Percentiles rank a stretch among this genome's conserved stretches.
These are phyloP conservation scores for Calonectria crousiana DNA, from an alignment of 2,329 filamentous ascomycete species.

Conservation along the genomic window DNA sequence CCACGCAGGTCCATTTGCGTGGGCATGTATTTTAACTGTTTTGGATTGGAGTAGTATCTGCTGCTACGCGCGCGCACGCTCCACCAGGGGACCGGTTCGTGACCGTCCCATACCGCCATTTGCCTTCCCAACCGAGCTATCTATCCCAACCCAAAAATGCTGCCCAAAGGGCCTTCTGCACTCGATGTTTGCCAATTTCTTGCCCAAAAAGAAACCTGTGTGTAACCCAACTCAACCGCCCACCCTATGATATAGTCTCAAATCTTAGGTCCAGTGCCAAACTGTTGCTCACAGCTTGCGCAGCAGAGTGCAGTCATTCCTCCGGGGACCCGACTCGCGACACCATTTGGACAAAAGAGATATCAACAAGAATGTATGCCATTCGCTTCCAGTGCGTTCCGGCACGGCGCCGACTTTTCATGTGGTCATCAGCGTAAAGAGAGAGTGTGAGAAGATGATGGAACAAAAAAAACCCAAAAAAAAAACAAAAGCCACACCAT, in stretches of 20 bases:
- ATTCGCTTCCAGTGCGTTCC: slow-evolving; percentile 29
- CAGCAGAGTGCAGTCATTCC: slow-evolving; percentile 31
- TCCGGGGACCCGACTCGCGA: slow-evolving; percentile 20
- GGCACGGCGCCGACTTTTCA: slow-evolving; percentile 22
- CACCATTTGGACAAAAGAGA: slow-evolving; percentile 29
- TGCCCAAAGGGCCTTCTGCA: neutral
- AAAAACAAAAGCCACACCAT: slow-evolving; percentile 27
- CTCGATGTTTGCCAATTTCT: slow-evolving; percentile 25
- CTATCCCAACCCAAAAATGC: slow-evolving; percentile 16
- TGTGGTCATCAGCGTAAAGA: slow-evolving; percentile 29
- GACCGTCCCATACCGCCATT: slow-evolving; percentile 13
- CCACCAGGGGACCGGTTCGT: neutral
- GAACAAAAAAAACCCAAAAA: slow-evolving; percentile 21
- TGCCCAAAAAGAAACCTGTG: neutral
- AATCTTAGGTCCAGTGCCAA: slow-evolving; percentile 27
- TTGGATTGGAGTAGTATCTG: slow-evolving; percentile 41
- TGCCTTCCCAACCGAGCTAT: slow-evolving; percentile 2
- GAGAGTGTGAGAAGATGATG: slow-evolving; percentile 22
- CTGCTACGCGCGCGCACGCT: slow-evolving; percentile 14
- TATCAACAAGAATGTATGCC: slow-evolving; percentile 21
- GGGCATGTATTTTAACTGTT: slow-evolving; percentile 17
- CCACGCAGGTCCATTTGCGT: neutral
- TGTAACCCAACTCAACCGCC: neutral
- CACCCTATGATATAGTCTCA: slow-evolving; percentile 20
- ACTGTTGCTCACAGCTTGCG: slow-evolving; percentile 20